phyloP scores from a whole-genome alignment of 129 eudicot species.

The Rutidosis leptorrhynchoides region DNA sequence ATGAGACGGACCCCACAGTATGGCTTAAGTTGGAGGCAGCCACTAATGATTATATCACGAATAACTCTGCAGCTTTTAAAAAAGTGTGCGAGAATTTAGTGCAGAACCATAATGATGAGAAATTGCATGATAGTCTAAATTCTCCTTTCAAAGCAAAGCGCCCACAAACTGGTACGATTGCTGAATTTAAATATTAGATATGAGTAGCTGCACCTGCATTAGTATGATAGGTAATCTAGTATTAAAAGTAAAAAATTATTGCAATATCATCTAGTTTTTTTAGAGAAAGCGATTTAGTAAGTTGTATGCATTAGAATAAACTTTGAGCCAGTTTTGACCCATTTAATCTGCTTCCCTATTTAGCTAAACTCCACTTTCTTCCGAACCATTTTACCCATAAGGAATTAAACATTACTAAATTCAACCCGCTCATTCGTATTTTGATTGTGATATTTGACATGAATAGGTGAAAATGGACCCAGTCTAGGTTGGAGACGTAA shows the following conservation, averaged over 20 bases:
- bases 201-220: not conserved
- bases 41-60: slow-evolving; percentile 70
- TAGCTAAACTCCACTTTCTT: not conserved
- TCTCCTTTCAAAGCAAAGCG: slow-evolving; percentile 49
- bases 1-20: slow-evolving; percentile 89
- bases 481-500: slow-evolving; percentile 89
- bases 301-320: not conserved
- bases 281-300: not conserved
- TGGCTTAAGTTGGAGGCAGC: slow-evolving; percentile 91
- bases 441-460: slow-evolving; percentile 11
- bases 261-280: not conserved
- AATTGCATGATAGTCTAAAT: slow-evolving; percentile 35
- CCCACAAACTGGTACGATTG: slow-evolving; percentile 32
- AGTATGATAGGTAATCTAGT: not conserved
- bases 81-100: slow-evolving; percentile 54
- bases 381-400: not conserved
- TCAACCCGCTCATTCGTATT: not conserved
- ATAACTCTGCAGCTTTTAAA: slow-evolving; percentile 56
- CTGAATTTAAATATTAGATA: slow-evolving; percentile 17
- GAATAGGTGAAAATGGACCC: slow-evolving; percentile 49
- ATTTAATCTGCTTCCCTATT: not conserved
- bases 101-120: slow-evolving; percentile 57
- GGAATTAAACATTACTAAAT: not conserved
- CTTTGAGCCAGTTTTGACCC: not conserved
- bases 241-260: too few species aligned